These are phyloP conservation scores for Phytophthora pinifolia DNA, from an alignment of 352 stramenopile species.

Conservation along the genomic window DNA sequence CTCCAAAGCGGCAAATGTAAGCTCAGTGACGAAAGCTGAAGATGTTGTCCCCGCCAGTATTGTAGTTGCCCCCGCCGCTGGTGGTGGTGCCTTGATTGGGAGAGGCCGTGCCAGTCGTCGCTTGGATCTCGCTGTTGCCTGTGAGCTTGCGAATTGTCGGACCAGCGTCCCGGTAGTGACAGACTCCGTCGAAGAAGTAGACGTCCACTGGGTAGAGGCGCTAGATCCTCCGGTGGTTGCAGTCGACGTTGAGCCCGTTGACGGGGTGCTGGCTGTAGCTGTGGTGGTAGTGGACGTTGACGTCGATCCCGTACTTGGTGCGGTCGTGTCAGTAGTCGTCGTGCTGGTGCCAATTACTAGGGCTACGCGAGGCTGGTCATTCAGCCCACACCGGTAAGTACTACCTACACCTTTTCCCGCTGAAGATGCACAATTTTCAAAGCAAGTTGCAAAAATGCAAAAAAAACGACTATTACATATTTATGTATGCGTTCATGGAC, in stretches of 20 bases:
- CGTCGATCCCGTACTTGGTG: constrained; percentile 9
- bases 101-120: constrained; percentile 20
- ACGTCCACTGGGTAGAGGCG: constrained; percentile 14
- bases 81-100: constrained; percentile 11
- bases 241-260: not conserved
- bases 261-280: too few species aligned
- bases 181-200: constrained; percentile 6
- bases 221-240: not conserved
- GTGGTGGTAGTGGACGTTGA: constrained; percentile 1
- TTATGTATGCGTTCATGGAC: too few species aligned
- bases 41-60: constrained; percentile 14
- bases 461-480: too few species aligned
- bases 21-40: constrained; percentile 24
- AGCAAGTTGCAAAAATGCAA: too few species aligned
- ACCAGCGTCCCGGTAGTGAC: constrained; percentile 14
- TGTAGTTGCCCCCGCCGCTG: constrained; percentile 19
- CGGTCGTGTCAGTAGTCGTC: constrained; percentile 12
- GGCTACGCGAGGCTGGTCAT: too few species aligned
- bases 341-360: too few species aligned
- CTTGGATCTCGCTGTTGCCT: constrained; percentile 17
- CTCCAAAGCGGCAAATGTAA: not conserved
- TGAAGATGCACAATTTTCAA: too few species aligned
- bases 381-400: too few species aligned
- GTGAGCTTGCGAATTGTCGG: constrained; percentile 6
- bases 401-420: too few species aligned